Conservation (phyloP, 2,329 filamentous ascomycete species). For the Elsinoe perseae region DNA sequence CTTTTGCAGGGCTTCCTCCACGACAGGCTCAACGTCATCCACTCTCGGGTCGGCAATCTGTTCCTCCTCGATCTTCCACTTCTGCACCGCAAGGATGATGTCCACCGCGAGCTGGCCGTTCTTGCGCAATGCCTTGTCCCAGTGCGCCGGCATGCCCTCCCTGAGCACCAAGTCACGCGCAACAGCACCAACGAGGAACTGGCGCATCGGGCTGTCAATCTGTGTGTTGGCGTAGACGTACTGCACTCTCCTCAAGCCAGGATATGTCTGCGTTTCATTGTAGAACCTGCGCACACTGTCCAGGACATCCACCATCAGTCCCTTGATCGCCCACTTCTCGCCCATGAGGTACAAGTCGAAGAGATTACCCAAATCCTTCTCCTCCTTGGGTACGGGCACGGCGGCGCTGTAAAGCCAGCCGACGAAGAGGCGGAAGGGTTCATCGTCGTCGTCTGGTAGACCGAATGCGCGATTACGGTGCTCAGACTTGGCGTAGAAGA, state of each 20-base stretch:
- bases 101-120: constrained; percentile 50
- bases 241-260: constrained; percentile 46
- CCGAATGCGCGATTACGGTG: constrained; percentile 36
- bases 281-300: constrained; percentile 45
- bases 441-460: constrained; percentile 47
- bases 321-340: constrained; percentile 45
- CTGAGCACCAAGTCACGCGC: constrained; percentile 45
- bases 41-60: constrained; percentile 44
- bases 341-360: constrained; percentile 50
- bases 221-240: constrained; percentile 46
- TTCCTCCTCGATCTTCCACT: constrained; percentile 45
- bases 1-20: constrained; percentile 29
- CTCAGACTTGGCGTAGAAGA: constrained; percentile 39
- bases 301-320: constrained; percentile 42
- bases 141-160: constrained; percentile 45
- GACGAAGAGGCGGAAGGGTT: constrained; percentile 45
- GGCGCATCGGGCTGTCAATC: constrained; percentile 41
- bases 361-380: constrained; percentile 43
- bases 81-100: constrained; percentile 47
- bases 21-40: constrained; percentile 34
- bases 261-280: constrained; percentile 46
- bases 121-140: constrained; percentile 48
- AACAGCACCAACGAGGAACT: constrained; percentile 42
- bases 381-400: constrained; percentile 41
- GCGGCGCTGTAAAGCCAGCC: constrained; percentile 47